phyloP scores from a whole-genome alignment of 345 rosid species.

The Iberis pinnata region DNA sequence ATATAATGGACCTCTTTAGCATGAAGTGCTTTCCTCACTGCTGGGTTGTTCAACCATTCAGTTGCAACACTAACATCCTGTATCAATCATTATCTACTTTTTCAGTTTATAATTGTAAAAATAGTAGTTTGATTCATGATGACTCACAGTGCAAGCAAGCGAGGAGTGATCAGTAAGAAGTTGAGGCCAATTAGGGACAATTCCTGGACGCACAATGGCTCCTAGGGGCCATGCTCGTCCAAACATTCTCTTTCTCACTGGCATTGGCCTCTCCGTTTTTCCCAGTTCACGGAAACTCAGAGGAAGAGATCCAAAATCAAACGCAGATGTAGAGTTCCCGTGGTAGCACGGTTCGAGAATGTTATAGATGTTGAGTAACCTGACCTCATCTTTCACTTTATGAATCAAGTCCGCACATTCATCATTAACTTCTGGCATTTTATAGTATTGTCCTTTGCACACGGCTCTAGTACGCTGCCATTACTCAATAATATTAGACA shows the following conservation, averaged over 20 bases:
- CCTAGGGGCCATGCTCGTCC: slow-evolving; percentile 93
- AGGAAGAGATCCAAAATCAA: slow-evolving; percentile 41
- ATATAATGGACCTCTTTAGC: slow-evolving; percentile 47
- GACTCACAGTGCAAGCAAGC: slow-evolving; percentile 67
- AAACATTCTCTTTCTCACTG: slow-evolving; percentile 73
- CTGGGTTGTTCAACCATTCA: slow-evolving; percentile 58
- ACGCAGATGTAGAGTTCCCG: slow-evolving; percentile 20
- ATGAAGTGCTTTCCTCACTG: slow-evolving; percentile 66
- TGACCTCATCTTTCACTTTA: slow-evolving; percentile 30
- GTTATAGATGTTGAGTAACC: slow-evolving; percentile 56
- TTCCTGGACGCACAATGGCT: slow-evolving; percentile 71
- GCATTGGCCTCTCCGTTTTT: slow-evolving; percentile 50
- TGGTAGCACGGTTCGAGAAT: slow-evolving; percentile 86
- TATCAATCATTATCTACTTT: too few relatives aligned
- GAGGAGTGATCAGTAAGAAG: slow-evolving; percentile 33
- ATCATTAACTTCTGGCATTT: slow-evolving; percentile 13
- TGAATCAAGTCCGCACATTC: slow-evolving; percentile 16
- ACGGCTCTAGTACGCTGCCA: slow-evolving; percentile 52
- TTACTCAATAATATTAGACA: neutral
- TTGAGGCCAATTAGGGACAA: slow-evolving; percentile 84
- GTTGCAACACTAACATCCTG: slow-evolving; percentile 79
- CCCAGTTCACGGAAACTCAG: slow-evolving; percentile 51
- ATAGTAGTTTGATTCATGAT: neutral
- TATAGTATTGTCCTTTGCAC: slow-evolving; percentile 55
- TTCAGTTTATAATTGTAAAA: too few relatives aligned